These are phyloP conservation scores for Orbilia quercus DNA, from an alignment of 2,329 filamentous ascomycete species.

Conservation along the genomic window DNA sequence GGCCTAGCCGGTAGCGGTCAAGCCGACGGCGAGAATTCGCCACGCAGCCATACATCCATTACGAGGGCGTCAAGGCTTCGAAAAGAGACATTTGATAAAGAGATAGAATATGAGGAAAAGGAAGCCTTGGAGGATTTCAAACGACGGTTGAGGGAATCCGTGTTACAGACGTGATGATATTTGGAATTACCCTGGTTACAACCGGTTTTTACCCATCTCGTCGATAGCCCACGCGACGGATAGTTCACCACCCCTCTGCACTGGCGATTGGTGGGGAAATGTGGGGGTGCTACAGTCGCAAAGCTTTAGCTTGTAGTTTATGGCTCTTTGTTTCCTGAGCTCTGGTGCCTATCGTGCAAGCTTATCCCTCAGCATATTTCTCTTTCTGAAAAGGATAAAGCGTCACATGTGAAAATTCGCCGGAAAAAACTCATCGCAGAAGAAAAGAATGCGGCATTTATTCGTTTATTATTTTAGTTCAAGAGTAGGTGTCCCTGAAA, in stretches of 20 bases:
- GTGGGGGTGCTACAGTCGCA: not conserved
- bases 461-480: slow-evolving; percentile 7
- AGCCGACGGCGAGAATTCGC: slow-evolving; percentile 21
- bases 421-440: slow-evolving; percentile 16
- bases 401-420: slow-evolving; percentile 4
- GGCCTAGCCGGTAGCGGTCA: slow-evolving; percentile 33
- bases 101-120: slow-evolving; percentile 51
- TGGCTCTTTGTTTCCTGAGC: not conserved
- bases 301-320: not conserved
- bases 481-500: slow-evolving; percentile 27
- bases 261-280: not conserved
- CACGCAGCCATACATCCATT: slow-evolving; percentile 36
- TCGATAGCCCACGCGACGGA: not conserved
- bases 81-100: slow-evolving; percentile 48
- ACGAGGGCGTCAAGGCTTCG: slow-evolving; percentile 39
- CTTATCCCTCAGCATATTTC: slow-evolving; percentile 34
- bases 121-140: slow-evolving; percentile 55
- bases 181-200: not conserved
- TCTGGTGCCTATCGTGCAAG: slow-evolving; percentile 24
- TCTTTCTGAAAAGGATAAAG: slow-evolving; percentile 3
- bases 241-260: not conserved
- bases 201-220: not conserved
- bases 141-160: slow-evolving; percentile 50
- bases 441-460: slow-evolving; percentile 50
- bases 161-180: slow-evolving; percentile 40